Conservation (phyloP, 768 basidiomycete species). For the Serendipita sp. region DNA sequence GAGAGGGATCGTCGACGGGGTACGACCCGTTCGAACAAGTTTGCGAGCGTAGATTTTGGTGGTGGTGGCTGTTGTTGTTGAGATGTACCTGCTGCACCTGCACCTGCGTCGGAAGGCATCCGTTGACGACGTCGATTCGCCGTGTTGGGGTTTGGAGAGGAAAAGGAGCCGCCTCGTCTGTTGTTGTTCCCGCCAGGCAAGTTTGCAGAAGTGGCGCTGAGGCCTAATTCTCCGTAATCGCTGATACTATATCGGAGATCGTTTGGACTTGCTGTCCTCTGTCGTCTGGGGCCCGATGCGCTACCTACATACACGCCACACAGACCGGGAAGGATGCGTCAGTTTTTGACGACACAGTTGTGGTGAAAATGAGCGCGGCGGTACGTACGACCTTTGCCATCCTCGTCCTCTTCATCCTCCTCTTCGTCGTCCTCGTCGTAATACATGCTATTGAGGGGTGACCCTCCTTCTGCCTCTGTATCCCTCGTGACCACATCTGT, state of each 20-base stretch:
- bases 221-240: not conserved
- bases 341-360: not conserved
- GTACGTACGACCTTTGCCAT: constrained; percentile 13
- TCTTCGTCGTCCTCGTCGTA: constrained; percentile 36
- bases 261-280: not conserved
- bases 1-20: not conserved
- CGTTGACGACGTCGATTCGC: not conserved
- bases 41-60: not conserved
- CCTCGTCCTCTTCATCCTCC: constrained; percentile 41
- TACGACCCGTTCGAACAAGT: not conserved
- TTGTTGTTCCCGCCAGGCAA: no score
- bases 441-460: constrained; percentile 33
- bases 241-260: not conserved
- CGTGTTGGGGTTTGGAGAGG: not conserved
- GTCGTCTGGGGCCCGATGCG: not conserved
- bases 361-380: not conserved
- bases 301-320: not conserved
- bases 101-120: not conserved
- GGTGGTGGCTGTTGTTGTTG: not conserved
- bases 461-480: constrained; percentile 30
- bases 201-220: not conserved
- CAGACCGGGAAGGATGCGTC: not conserved
- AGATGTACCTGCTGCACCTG: no score
- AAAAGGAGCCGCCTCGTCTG: no score
- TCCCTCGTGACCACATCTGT: constrained; percentile 43